Evolutionary conservation across 78 protist species (phyloP), one percentile per base, ranked within the genome.

Genomic region (Dictyostelium citrinum): DNA sequence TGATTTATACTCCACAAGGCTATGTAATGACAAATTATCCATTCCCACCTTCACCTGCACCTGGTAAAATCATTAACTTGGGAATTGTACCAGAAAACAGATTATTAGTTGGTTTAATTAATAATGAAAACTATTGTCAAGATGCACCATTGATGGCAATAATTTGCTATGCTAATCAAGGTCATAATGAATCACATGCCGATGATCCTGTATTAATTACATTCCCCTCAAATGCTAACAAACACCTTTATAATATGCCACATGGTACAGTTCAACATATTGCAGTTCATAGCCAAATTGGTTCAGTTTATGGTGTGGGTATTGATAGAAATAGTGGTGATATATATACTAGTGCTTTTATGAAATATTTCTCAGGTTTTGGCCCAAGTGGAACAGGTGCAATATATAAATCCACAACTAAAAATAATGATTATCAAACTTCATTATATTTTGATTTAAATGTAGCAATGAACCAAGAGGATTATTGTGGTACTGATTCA

Each of bases 381-480:
- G 90, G 90, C 3, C 90, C 90, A 70, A 16, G 35, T 43, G 90
- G 90, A 16, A 83, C 78, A 1, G 90, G 90, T 70, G 90, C 90
- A 17, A 83, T 83, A 3, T 83, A 83, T 20, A 70, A 71, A 24
- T 70, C 51, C 0, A 67, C 11, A 2, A 29, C 24, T 6, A 1
- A 8, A 1, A 39, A 39, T 16, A 24, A 78, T n/a, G 41, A 16
- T 8, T n/a, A 27, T 10, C n/a, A 41, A 4, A 20, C 31, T 2
- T 8, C 35, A 24, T 27, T 43, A 7, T 83, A 43, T 39, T 83
- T 83, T 33, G 90, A 83, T 46, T 10, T 83, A 6, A 83, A 83
- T 12, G 2, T 2, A 49, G 49, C 45, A 83, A 46, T 12, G n/a
- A 20, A 14, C 1, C 31, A 24, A 8, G 16, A 5, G 3, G n/a